Evolutionary conservation across 2,329 filamentous ascomycete species (phyloP).

Genomic region (Arthrobotrys sinensis): DNA sequence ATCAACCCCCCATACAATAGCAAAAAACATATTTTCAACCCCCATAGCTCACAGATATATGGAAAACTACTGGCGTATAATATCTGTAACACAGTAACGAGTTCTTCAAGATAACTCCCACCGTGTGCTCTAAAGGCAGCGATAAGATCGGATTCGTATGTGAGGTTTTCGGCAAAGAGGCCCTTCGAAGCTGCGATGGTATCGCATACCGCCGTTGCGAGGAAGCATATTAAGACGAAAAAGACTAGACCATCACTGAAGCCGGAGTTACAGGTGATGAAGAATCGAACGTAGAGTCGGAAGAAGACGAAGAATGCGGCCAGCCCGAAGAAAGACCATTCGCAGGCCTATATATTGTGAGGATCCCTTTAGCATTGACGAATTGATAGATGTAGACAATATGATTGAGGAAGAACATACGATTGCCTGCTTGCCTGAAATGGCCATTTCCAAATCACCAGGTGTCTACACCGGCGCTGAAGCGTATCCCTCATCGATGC

Average conservation of each 20-base stretch:
- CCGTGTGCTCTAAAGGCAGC: slow-evolving; percentile 45
- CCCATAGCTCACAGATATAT: slow-evolving; percentile 57
- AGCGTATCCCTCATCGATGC: slow-evolving; percentile 38
- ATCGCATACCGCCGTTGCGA: slow-evolving; percentile 51
- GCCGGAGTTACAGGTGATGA: slow-evolving; percentile 32
- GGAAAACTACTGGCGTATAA: slow-evolving; percentile 57
- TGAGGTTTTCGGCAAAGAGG: slow-evolving; percentile 55
- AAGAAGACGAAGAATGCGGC: slow-evolving; percentile 53
- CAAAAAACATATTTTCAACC: slow-evolving; percentile 51
- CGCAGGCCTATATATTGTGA: slow-evolving; percentile 42
- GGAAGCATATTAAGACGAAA: slow-evolving; percentile 42
- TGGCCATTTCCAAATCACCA: slow-evolving; percentile 53
- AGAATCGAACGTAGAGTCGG: slow-evolving; percentile 50
- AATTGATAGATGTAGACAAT: not conserved
- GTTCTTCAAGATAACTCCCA: slow-evolving; percentile 32
- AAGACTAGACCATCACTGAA: slow-evolving; percentile 42
- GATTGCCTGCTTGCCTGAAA: slow-evolving; percentile 57
- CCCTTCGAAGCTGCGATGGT: slow-evolving; percentile 52
- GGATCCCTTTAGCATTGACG: not conserved
- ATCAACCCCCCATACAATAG: slow-evolving; percentile 49
- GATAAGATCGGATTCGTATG: slow-evolving; percentile 56
- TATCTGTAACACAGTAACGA: slow-evolving; percentile 43
- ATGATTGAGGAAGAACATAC: slow-evolving; percentile 24
- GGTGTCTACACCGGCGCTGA: slow-evolving; percentile 28
- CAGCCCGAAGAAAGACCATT: slow-evolving; percentile 52